Base-by-base conservation (phyloP, 345 rosid genomes). In the Syzygium jambos region DNA sequence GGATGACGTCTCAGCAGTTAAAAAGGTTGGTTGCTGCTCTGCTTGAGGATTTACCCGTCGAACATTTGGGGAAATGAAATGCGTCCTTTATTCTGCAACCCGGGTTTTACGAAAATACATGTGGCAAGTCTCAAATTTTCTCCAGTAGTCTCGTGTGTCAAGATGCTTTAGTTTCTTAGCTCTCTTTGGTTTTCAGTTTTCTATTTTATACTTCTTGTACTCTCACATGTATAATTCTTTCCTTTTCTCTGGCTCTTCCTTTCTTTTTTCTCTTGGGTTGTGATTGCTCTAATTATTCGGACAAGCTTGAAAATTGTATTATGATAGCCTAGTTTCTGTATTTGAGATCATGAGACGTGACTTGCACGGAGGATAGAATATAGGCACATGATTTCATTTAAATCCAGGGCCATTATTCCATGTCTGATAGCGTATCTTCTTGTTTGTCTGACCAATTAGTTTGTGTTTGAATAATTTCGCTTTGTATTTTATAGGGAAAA, bases 1-100 rank as follows among this genome's bases (percentile, higher is more conserved):
- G 89, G 98, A 96, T 84, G 96, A 95, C 90, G 95, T 93, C 46
- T 96, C 98, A 21, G 96, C 94, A 22, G 90, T 96, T 83, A 96
- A 93, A 90, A 92, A 92, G 92, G 92, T 91, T 17, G 96, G 96
- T 53, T 95, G 97, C 93, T 95, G 95, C 93, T 90, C 92, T 83
- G 89, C 87, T 77, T 94, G 86, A 92, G 80, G 88, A 43, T 52
- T 34, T 25, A 85, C 54, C 38, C 3, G 25, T 61, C 12, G 38
- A 56, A 56, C 51, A 57, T 43, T 43, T 65, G 21, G 11, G 82
- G 38, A 54, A 4, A 86, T 63, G 46, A 34, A 27, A 85, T 10
- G 6, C 34, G 30, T 25, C 53, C 11, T 14, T 83, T 49, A 17
- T 16, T 83, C 85, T 83, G 11, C 86, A 61, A n/a, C 34, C 59